These are phyloP conservation scores for Saksenaea vasiformis DNA, from an alignment of 371 early-diverging fungal species.

Conservation along the genomic window DNA sequence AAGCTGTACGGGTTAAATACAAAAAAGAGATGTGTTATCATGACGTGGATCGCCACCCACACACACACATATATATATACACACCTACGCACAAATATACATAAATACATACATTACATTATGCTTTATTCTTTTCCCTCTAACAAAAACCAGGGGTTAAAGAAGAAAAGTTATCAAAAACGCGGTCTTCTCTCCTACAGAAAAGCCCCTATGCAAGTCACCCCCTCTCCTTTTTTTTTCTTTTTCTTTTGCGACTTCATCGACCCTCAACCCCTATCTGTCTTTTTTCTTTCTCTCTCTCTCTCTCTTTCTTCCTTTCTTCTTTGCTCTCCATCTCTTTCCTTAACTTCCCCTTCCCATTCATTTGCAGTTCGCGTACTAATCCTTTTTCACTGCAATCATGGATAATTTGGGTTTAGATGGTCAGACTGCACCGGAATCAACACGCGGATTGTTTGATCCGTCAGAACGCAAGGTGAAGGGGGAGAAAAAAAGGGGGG, in stretches of 20 bases:
- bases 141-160: background rate
- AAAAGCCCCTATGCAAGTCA: conserved; percentile 5
- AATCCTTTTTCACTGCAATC: conserved; percentile 10
- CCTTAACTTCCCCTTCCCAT: conserved; percentile 10
- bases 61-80: background rate
- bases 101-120: background rate
- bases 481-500: conserved; percentile 1
- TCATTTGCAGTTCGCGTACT: conserved; percentile 7
- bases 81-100: background rate
- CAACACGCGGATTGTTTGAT: conserved; percentile 53
- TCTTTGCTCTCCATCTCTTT: conserved; percentile 5
- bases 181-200: conserved; percentile 4
- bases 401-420: conserved; percentile 39
- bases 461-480: conserved; percentile 30
- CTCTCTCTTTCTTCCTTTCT: conserved; percentile 4
- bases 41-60: background rate
- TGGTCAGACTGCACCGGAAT: conserved; percentile 56
- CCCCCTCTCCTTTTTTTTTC: conserved; percentile 4
- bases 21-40: background rate
- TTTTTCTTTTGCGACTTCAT: conserved; percentile 5
- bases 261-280: conserved; percentile 1
- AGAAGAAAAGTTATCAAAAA: background rate
- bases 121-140: background rate
- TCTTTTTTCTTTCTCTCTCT: background rate
- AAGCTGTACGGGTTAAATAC: background rate